phyloP scores from a whole-genome alignment of 352 stramenopile species.

The Phytophthora sansomeana region DNA sequence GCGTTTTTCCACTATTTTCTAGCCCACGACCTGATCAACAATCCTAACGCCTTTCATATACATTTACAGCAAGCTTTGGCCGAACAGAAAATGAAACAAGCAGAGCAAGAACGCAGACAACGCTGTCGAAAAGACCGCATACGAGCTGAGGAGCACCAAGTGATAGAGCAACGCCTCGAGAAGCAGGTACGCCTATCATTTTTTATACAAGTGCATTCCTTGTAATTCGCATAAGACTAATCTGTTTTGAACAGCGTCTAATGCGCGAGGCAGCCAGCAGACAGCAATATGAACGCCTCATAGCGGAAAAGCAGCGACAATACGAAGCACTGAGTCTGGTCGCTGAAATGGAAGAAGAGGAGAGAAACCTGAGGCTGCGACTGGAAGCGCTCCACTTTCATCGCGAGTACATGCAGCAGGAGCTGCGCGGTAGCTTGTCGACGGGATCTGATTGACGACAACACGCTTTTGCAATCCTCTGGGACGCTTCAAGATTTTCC shows the following conservation, averaged over 20 bases:
- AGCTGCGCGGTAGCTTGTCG: constrained; percentile 15
- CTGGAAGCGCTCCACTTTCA: constrained; percentile 68
- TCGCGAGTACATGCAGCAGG: constrained; percentile 53
- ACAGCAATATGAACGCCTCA: constrained; percentile 48
- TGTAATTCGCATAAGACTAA: constrained; percentile 6
- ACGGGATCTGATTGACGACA: constrained; percentile 18
- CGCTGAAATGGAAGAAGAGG: constrained; percentile 62
- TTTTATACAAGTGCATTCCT: not conserved
- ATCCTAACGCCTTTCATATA: not conserved
- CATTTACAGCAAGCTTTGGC: constrained; percentile 46
- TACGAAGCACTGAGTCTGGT: constrained; percentile 46
- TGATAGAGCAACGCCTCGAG: constrained; percentile 35
- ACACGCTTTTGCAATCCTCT: constrained; percentile 7
- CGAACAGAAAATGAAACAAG: constrained; percentile 56
- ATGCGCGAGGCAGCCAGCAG: constrained; percentile 42
- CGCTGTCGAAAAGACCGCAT: constrained; percentile 56
- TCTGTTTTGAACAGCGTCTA: constrained; percentile 40
- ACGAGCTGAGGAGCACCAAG: constrained; percentile 51
- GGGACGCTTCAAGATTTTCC: constrained; percentile 11
- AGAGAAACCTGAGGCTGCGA: constrained; percentile 58
- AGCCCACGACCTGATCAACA: not conserved
- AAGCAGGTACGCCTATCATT: constrained; percentile 43
- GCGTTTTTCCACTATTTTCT: not conserved
- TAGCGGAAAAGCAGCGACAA: constrained; percentile 50
- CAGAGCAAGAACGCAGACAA: constrained; percentile 40